A percentile compares a stretch with the other conserved stretches of the same genome.
phyloP scores from a whole-genome alignment of 495 filamentous ascomycete genomes.

The Aspergillus egyptiacus region DNA sequence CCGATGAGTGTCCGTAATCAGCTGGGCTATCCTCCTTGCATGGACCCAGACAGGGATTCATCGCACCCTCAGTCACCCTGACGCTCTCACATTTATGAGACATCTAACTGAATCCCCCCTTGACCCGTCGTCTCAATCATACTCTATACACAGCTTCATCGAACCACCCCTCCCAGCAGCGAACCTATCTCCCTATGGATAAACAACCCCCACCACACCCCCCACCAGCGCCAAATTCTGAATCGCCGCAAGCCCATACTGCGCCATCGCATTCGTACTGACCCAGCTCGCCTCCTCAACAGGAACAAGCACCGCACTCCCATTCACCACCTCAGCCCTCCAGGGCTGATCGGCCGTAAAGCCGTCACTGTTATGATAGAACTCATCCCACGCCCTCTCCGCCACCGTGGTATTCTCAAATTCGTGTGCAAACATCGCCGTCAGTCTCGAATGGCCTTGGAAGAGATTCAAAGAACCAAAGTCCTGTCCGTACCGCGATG shows the following conservation, averaged over 20 bases:
- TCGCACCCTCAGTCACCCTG: too few relatives aligned
- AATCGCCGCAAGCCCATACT: slow-evolving; percentile 42
- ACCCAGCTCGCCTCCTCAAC: slow-evolving; percentile 41
- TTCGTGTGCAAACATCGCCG: slow-evolving; percentile 33
- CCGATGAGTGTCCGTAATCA: too few relatives aligned
- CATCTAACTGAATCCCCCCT: too few relatives aligned
- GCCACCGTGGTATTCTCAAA: slow-evolving; percentile 29
- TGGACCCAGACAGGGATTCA: too few relatives aligned
- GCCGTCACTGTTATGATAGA: slow-evolving; percentile 31
- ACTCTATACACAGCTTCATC: neutral
- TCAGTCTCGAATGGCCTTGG: slow-evolving; percentile 43
- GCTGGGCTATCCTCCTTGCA: too few relatives aligned
- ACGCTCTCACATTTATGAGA: too few relatives aligned
- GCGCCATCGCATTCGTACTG: slow-evolving; percentile 36
- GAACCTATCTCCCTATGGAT: neutral
- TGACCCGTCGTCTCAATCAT: too few relatives aligned
- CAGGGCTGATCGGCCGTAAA: slow-evolving; percentile 27
- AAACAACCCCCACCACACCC: neutral
- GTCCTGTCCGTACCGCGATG: slow-evolving; percentile 33
- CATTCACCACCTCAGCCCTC: slow-evolving; percentile 25
- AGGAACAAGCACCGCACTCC: slow-evolving; percentile 28
- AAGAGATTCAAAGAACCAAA: slow-evolving; percentile 32
- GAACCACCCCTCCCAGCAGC: neutral
- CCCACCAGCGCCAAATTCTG: slow-evolving; percentile 32
- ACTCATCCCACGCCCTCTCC: slow-evolving; percentile 38